These are phyloP conservation scores for Cladosporium sp. DNA, from an alignment of 2,329 filamentous ascomycete genomes.

Conservation along the genomic window DNA sequence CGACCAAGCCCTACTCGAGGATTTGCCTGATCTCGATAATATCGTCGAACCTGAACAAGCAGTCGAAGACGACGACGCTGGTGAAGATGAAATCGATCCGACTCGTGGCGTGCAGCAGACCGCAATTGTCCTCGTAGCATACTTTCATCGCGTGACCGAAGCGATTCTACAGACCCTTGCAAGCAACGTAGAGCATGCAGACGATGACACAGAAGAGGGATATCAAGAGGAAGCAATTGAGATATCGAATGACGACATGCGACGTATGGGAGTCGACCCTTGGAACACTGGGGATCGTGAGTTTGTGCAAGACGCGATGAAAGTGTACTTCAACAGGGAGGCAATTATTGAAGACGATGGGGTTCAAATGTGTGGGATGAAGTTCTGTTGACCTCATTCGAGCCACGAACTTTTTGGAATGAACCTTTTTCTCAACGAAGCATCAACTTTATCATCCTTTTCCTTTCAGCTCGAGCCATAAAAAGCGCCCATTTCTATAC, in stretches of 20 bases:
- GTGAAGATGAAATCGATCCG: slow-evolving; percentile 13
- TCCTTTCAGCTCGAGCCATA: no score
- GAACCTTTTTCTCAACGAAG: not conserved
- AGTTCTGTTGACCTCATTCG: slow-evolving; percentile 20
- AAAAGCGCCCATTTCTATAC: no score
- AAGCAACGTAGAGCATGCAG: slow-evolving; percentile 55
- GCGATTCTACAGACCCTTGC: slow-evolving; percentile 60
- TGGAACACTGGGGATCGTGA: slow-evolving; percentile 69
- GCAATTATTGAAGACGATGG: slow-evolving; percentile 73
- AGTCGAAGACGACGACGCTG: not conserved
- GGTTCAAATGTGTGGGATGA: slow-evolving; percentile 56
- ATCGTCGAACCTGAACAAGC: not conserved
- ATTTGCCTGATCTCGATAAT: slow-evolving; percentile 31
- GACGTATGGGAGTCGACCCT: slow-evolving; percentile 70
- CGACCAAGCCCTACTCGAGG: slow-evolving; percentile 41
- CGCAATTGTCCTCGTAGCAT: slow-evolving; percentile 71
- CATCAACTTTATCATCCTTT: no score
- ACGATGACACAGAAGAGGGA: slow-evolving; percentile 35
- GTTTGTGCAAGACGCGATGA: slow-evolving; percentile 62
- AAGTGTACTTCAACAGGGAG: slow-evolving; percentile 61
- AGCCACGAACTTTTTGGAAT: not conserved
- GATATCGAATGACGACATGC: slow-evolving; percentile 62
- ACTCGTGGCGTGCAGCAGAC: slow-evolving; percentile 29
- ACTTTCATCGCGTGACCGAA: slow-evolving; percentile 73
- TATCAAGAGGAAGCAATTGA: slow-evolving; percentile 35